Evolutionary conservation across 179 eudicot species (phyloP), one percentile per base, ranked within the genome.

Genomic region (Spergularia azorica): DNA sequence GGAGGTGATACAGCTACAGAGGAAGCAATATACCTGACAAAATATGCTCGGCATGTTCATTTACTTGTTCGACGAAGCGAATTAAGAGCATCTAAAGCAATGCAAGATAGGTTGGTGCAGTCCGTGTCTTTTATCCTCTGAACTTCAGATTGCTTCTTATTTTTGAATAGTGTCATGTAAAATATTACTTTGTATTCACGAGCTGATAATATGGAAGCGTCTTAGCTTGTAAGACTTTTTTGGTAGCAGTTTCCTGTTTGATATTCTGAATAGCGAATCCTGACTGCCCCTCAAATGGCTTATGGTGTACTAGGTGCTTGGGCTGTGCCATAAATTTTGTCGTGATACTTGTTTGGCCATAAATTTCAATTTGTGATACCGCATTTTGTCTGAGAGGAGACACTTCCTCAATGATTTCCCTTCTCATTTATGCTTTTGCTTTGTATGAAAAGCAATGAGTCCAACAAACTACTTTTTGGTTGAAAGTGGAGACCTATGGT

Each of bases 1-100:
- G 99, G 99, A 66, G 99, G 99, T 74, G 98, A 96, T 87, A 92
- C 98, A 74, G 99, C 99, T 70, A 96, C 99, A 32, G 98, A 96
- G 88, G 99, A 96, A 85, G 97, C 98, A 75, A 61, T 96, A 67
- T 96, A 96, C 83, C 85, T 96, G 74, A 96, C 99, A 65, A 96
- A 96, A 79, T 96, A 96, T 89, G 98, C 95, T 76, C 87, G 97
- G 46, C 99, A 90, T 87, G 96, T 96, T 70, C 99, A 96, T 86
- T 84, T 96, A 79, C 98, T 96, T 81, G 99, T 94, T 56, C 94
- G 99, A 9, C 83, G 80, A 79, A 86, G 86, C 72, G 94, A 90
- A 60, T 66, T 96, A 75, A 88, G 96, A 88, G 99, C 99, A 72
- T 96, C 99, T 75, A 96, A 84, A 87, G 99, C 99, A 20, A 96